phyloP scores from a whole-genome alignment of 352 stramenopile species.

The Blastocystis sp. region DNA sequence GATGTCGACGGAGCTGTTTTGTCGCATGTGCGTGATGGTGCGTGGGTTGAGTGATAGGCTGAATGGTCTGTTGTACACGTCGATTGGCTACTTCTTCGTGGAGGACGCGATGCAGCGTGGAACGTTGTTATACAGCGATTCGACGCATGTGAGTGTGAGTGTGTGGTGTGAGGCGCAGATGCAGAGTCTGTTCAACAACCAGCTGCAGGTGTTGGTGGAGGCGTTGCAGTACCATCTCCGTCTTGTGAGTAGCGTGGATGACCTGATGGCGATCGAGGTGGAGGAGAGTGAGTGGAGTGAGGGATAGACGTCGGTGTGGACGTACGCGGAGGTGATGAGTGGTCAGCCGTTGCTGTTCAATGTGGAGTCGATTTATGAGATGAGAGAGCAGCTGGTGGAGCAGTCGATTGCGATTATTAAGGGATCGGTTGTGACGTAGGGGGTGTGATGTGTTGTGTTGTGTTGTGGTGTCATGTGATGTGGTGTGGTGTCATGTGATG shows the following conservation, averaged over 20 bases:
- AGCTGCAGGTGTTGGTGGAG: constrained; percentile 56
- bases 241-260: constrained; percentile 26
- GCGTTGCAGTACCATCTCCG: constrained; percentile 58
- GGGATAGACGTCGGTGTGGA: constrained; percentile 38
- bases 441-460: neutral
- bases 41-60: neutral
- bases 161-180: constrained; percentile 1
- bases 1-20: constrained; percentile 60
- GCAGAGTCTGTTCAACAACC: constrained; percentile 39
- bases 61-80: constrained; percentile 50
- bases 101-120: constrained; percentile 70
- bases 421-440: constrained; percentile 13
- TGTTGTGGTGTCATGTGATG: too few relatives aligned
- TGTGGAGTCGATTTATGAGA: constrained; percentile 63
- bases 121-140: constrained; percentile 53
- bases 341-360: constrained; percentile 62
- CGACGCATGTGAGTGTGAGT: constrained; percentile 2
- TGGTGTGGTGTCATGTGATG: too few relatives aligned
- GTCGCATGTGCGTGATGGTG: neutral
- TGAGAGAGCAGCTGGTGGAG: constrained; percentile 19
- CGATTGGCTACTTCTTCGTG: constrained; percentile 66
- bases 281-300: neutral
- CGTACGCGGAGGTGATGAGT: constrained; percentile 68
- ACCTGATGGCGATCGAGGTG: constrained; percentile 60
- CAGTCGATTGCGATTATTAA: constrained; percentile 56